Percentiles rank a stretch among this genome's conserved stretches.
phyloP scores from a whole-genome alignment of 176 grass and related monocot genomes.

The Secale cereale region DNA sequence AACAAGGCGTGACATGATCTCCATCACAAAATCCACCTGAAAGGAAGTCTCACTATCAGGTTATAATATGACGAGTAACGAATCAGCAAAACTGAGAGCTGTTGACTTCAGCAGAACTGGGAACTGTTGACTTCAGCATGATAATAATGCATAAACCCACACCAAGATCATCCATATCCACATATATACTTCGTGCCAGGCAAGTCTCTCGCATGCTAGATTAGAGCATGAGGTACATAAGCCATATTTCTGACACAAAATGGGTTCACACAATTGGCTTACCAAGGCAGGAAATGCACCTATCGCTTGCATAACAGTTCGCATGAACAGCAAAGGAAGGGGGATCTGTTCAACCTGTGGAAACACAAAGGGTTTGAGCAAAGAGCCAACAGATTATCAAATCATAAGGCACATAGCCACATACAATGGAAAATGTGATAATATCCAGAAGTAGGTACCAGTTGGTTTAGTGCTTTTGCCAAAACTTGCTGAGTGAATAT shows the following conservation, averaged over 20 bases:
- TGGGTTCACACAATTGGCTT: conserved; percentile 29
- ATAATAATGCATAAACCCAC: not conserved
- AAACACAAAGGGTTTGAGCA: conserved; percentile 27
- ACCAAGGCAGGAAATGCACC: conserved; percentile 84
- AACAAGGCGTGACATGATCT: conserved; percentile 87
- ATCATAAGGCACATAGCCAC: conserved; percentile 6
- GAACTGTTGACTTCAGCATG: not conserved
- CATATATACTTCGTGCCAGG: conserved; percentile 15
- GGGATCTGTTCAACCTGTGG: conserved; percentile 95
- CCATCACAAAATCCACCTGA: conserved; percentile 93
- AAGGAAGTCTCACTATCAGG: conserved; percentile 26
- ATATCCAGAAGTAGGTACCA: conserved; percentile 51
- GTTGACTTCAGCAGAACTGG: too few relatives aligned
- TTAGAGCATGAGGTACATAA: not conserved
- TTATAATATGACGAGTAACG: conserved; percentile 9
- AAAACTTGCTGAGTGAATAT: conserved; percentile 91
- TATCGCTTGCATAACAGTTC: conserved; percentile 95
- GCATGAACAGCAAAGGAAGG: conserved; percentile 96
- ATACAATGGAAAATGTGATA: conserved; percentile 11
- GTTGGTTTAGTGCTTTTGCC: conserved; percentile 87
- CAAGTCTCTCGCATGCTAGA: conserved; percentile 3
- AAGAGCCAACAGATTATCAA: conserved; percentile 3
- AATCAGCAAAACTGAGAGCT: not conserved
- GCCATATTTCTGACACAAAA: not conserved
- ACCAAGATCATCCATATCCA: not conserved